Evolutionary conservation across 208 protist species (phyloP), one percentile per base, ranked within the genome.

Genomic region (Crithidia mellificae): DNA sequence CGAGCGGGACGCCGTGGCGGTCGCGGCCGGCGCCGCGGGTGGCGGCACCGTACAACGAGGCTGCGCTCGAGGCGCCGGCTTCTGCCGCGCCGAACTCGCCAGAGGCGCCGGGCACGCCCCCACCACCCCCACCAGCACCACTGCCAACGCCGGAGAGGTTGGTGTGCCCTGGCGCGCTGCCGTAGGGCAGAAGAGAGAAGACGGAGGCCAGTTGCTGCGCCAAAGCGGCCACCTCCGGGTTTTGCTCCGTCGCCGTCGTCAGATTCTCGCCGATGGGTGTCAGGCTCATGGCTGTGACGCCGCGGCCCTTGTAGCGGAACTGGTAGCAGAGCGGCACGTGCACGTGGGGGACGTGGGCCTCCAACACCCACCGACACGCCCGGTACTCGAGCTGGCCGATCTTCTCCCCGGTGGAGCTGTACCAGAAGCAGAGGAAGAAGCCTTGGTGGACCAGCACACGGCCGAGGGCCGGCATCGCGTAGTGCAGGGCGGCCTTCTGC

Each of bases 301-400:
- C 80, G 32, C 80, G 80, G 41, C 80, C 80, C 62, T 81, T 81
- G 74, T 85, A 85, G 52, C 74, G 70, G 25, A 78, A 68, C 65
- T 85, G 80, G 65, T 78, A 85, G 74, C 59, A 70, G 41, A 81
- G 66, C 9, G 80, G 80, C n/a, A 85, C 80, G 68, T 85, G 80
- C 20, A 81, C 53, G 62, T 77, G 68, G 1, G 70, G 51, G 38
- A 78, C 62, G 44, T 75, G 58, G 7, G 63, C 55, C 72, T 85
- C 71, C 20, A 78, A 51, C 63, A 85, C 80, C 68, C 76, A 78
- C 6, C 74, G 80, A 8, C 64, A 85, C n/a, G 71, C 63, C 17
- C 80, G 70, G 59, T 72, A 72, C 80, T 85, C 80, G 54, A 80
- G 74, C 57, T 75, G 57, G 14, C 80, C 80, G 6, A 81, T 29